These are phyloP conservation scores for Viola pubescens DNA, from an alignment of 441 rosid genomes.

Conservation along the genomic window DNA sequence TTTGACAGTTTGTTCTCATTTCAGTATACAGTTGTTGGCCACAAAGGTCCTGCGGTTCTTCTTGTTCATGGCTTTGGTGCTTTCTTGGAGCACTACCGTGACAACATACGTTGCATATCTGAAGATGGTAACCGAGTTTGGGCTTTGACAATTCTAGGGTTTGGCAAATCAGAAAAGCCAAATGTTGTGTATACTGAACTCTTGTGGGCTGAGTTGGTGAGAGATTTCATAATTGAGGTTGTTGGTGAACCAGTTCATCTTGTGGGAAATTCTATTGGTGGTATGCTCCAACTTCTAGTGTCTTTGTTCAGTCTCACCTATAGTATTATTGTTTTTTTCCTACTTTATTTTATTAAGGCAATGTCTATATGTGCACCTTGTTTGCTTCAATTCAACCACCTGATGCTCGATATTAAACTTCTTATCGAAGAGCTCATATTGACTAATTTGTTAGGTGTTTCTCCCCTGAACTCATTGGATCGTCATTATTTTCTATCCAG, in stretches of 20 bases:
- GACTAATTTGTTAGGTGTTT: neutral
- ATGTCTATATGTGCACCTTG: neutral
- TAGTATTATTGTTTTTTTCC: neutral
- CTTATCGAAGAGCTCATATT: neutral
- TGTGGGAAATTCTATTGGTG: constrained; percentile 89
- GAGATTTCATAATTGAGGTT: constrained; percentile 72
- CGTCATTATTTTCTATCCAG: constrained; percentile 27
- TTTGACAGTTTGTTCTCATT: constrained; percentile 18
- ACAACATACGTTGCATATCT: constrained; percentile 48
- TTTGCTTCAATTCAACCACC: too few relatives aligned
- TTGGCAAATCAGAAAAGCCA: constrained; percentile 94
- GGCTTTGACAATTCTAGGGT: constrained; percentile 76
- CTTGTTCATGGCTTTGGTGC: constrained; percentile 98
- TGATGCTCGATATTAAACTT: too few relatives aligned
- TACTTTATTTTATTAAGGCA: neutral
- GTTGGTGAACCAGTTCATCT: constrained; percentile 80
- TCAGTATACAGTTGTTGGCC: constrained; percentile 66
- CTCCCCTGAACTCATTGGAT: neutral
- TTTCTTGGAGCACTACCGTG: constrained; percentile 80
- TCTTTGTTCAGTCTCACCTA: neutral
- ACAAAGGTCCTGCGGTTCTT: constrained; percentile 63
- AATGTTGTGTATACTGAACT: constrained; percentile 72
- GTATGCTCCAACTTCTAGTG: constrained; percentile 31
- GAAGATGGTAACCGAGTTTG: constrained; percentile 54
- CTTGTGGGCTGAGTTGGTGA: constrained; percentile 77